phyloP scores from a whole-genome alignment of 306 rosid species.

The Casuarina cunninghamiana region DNA sequence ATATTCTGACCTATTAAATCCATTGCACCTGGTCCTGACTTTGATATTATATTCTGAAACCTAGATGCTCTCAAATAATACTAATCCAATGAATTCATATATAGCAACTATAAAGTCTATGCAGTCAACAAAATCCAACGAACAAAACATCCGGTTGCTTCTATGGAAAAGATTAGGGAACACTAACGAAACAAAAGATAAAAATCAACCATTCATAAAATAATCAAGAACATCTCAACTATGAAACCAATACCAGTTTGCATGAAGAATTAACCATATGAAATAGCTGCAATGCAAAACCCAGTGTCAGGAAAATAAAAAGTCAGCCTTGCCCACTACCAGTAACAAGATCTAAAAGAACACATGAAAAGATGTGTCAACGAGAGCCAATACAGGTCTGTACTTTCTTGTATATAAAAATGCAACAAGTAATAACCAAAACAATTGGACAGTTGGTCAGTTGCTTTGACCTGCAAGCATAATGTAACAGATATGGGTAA shows the following conservation, averaged over 20 bases:
- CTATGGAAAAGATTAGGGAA: not conserved
- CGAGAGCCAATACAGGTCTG: not conserved
- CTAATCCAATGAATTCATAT: not conserved
- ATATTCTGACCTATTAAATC: not conserved
- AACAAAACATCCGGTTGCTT: not conserved
- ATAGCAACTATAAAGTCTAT: not conserved
- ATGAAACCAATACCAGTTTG: not conserved
- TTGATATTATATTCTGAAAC: not conserved
- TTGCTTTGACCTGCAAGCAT: not conserved
- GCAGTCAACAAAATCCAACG: not conserved
- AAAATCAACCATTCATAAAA: not conserved
- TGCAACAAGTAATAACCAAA: not conserved
- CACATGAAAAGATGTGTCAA: not conserved
- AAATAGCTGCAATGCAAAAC: not conserved
- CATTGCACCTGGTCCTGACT: not conserved
- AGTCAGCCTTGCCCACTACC: not conserved
- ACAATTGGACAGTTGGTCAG: not conserved
- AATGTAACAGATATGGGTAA: not conserved
- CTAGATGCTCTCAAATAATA: not conserved
- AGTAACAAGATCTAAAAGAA: not conserved
- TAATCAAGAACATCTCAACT: not conserved
- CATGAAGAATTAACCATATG: not conserved
- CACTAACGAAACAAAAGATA: not conserved
- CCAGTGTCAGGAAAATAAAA: not conserved
- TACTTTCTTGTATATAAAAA: not conserved